Evolutionary conservation across 441 rosid species (phyloP).

Genomic region (Jatropha podagrica): DNA sequence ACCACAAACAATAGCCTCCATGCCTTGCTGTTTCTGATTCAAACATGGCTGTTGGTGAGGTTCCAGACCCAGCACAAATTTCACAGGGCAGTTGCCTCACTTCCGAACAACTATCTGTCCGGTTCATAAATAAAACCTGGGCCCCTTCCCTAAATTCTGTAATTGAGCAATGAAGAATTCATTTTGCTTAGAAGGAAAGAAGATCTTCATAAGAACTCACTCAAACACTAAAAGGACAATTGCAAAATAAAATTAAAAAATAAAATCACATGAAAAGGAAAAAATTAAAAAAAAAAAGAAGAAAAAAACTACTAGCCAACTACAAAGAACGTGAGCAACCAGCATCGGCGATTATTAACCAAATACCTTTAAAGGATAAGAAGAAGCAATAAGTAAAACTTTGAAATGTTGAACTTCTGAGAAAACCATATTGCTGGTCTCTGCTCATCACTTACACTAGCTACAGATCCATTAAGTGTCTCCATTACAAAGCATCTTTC

Average conservation of each 20-base stretch:
- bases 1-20: neutral
- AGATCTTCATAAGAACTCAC: constrained; percentile 9
- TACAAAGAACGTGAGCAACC: neutral
- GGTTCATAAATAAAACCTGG: constrained; percentile 31
- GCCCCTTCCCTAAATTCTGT: constrained; percentile 42
- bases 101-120: neutral
- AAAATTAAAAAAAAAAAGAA: too few species aligned
- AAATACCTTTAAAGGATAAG: neutral
- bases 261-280: too few species aligned
- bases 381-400: neutral
- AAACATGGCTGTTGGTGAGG: constrained; percentile 9
- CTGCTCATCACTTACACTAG: constrained; percentile 7
- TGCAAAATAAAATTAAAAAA: neutral
- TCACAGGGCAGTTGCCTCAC: constrained; percentile 13
- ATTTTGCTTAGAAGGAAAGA: constrained; percentile 27
- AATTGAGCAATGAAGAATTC: constrained; percentile 34
- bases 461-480: constrained; percentile 20
- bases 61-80: constrained; percentile 1
- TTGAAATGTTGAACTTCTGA: constrained; percentile 6
- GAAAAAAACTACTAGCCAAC: constrained; percentile 6
- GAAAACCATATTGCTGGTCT: constrained; percentile 15
- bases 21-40: neutral
- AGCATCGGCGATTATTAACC: neutral
- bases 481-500: constrained; percentile 23
- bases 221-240: neutral